phyloP scores from a whole-genome alignment of 495 filamentous ascomycete species.

The Xylaria telfairii region DNA sequence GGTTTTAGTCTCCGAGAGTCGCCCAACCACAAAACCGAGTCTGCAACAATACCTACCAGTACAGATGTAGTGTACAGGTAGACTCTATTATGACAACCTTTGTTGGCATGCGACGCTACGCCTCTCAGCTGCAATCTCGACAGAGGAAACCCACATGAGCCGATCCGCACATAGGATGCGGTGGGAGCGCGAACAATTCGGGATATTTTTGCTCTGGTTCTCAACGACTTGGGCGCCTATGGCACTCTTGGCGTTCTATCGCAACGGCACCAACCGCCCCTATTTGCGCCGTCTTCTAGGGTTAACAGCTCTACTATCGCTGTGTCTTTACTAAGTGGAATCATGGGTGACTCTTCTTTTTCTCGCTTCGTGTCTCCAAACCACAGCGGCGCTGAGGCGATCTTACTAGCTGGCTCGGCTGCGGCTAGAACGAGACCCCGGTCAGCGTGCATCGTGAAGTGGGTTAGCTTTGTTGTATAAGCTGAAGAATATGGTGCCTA shows the following conservation, averaged over 20 bases:
- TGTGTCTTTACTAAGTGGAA: not conserved
- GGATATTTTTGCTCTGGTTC: not conserved
- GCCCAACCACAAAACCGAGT: constrained; percentile 9
- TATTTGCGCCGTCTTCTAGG: not conserved
- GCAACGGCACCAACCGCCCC: constrained; percentile 15
- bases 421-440: constrained; percentile 22
- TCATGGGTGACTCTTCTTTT: not conserved
- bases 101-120: constrained; percentile 5
- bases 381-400: constrained; percentile 6
- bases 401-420: constrained; percentile 4
- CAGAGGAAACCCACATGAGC: not conserved
- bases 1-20: constrained; percentile 16
- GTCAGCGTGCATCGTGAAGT: constrained; percentile 25
- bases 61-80: not conserved
- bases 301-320: constrained; percentile 13
- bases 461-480: constrained; percentile 21
- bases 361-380: constrained; percentile 3
- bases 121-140: constrained; percentile 1
- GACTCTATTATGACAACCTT: not conserved
- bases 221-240: not conserved
- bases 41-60: too few species aligned
- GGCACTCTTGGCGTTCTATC: constrained; percentile 8
- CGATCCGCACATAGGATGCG: constrained; percentile 3
- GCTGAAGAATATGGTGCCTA: constrained; percentile 19
- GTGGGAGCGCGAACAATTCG: constrained; percentile 5